Base-by-base conservation (phyloP, 2,329 filamentous ascomycete species). In the Emergomyces orientalis region DNA sequence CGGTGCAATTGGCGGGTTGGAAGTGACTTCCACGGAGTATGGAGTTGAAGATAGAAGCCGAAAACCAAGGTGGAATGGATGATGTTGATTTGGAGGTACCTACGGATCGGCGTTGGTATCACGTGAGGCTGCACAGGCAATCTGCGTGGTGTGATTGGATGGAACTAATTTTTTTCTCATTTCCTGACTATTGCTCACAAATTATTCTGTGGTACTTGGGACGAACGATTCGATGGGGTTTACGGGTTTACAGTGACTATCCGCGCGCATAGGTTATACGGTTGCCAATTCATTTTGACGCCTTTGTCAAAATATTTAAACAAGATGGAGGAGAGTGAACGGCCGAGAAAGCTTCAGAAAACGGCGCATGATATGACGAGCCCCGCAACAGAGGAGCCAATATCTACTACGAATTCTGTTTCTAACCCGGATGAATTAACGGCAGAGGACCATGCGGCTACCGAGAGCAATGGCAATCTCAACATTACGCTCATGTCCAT, bases 291-390 rank as follows among this genome's bases (percentile, higher is more conserved):
- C 45, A 14, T 52, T 43, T 9, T 3, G 19, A 30, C 32, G 49
- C 13, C n/a, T 39, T 45, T 55, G 9, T 22, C n/a, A 47, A 32
- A 32, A 6, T 17, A 3, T 7, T 41, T 59, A 56, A 14, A 11
- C 27, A 74, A 65, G n/a, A 85, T 85, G 83, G 81, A 82, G 62
- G 77, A 76, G 49, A 81, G 82, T 63, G 82, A 83, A 65, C 74
- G 83, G 57, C 83, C 83, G 8, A 71, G 76, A 2, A 86, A 86
- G 70, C 74, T 84, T 63, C 74, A 79, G 59, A 86, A 85, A 73
- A 68, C 83, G 39, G 78, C 75, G 37, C 74, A 80, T 56, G 65
- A 69, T n/a, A 67, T 70, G 30, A 62, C 62, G 6, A 60, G 65
- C 25, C 25, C 62, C 60, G 41, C 54, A 41, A 59, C 66, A 41